Evolutionary conservation across 805 yeast genomes (phyloP), one percentile per base, ranked within the genome.

Genomic region (Schizosaccharomyces japonicus): DNA sequence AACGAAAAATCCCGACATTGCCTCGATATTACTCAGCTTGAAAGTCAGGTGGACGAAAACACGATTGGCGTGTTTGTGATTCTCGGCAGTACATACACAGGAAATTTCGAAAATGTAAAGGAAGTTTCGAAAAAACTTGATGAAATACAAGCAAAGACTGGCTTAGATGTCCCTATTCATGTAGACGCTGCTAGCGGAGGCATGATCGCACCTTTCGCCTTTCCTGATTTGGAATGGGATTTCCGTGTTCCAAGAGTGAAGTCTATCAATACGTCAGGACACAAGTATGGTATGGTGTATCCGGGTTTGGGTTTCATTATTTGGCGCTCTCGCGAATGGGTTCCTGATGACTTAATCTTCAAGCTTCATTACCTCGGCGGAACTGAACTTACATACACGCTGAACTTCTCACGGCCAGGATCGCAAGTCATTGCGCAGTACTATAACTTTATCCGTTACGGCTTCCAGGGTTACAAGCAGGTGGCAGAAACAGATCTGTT

Each of bases 131-230:
- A 69, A n/a, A 64, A 78, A n/a, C 66, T 84, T 52, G 85, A 78
- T 57, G 73, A 76, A 49, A 69, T 72, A 54, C 77, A 85, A 59
- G 62, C 63, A 50, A 76, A 77, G 54, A 75, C 70, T 2, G 92
- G 92, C 5, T 50, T 63, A 50, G 70, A 70, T 55, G 67, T 84
- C 50, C 83, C 90, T 44, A 82, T 84, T 57, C 95, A 84, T 59
- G 90, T 85, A 26, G 95, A 84, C 60, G 95, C 90, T 54, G 95
- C 95, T 2, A 73, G 83, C 19, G 95, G 95, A 50, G 95, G 79
- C 1, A 74, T 84, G 58, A 71, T 84, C 39, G 94, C 94, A 1
- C 94, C 95, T 17, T 80, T 84, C 57, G 61, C 74, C 27, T 78
- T 69, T 58, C 92, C 93, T 3, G 71, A 78, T 15, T 67, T 76